These are phyloP conservation scores for Ustulina deusta DNA, from an alignment of 2,329 filamentous ascomycete genomes.

Conservation along the genomic window DNA sequence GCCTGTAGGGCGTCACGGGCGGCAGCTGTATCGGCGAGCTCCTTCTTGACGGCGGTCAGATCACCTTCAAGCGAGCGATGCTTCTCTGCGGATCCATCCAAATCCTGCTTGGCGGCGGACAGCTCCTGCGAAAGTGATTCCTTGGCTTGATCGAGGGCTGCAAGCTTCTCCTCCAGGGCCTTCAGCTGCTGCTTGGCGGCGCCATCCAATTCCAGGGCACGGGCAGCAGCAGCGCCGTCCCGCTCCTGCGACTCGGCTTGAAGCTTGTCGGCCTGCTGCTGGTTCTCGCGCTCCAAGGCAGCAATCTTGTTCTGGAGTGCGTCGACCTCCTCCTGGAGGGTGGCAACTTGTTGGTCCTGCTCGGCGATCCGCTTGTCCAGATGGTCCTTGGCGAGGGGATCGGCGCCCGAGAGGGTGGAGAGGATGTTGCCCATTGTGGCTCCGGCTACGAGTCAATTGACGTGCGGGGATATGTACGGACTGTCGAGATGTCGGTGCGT, in stretches of 20 bases:
- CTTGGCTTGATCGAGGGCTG: constrained; percentile 43
- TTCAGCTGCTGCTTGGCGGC: constrained; percentile 42
- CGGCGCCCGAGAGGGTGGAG: constrained; percentile 55
- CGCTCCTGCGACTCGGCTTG: constrained; percentile 52
- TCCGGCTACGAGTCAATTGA: constrained; percentile 17
- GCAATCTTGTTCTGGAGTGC: constrained; percentile 55
- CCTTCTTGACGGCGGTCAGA: constrained; percentile 51
- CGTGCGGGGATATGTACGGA: background rate
- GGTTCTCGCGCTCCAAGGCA: constrained; percentile 50
- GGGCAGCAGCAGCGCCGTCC: constrained; percentile 47
- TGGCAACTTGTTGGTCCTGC: constrained; percentile 53
- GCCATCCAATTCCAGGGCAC: constrained; percentile 45
- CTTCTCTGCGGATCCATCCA: constrained; percentile 53
- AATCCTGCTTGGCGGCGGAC: constrained; percentile 50
- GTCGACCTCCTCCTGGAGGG: constrained; percentile 54
- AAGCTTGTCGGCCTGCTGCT: constrained; percentile 52
- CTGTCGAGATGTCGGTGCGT: background rate
- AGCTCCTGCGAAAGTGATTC: constrained; percentile 50
- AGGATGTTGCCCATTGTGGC: constrained; percentile 57
- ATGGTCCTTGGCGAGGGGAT: constrained; percentile 52
- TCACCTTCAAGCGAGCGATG: constrained; percentile 52
- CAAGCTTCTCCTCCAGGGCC: constrained; percentile 45
- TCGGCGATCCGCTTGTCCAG: constrained; percentile 55
- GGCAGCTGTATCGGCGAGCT: constrained; percentile 52
- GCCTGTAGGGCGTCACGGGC: constrained; percentile 51